A percentile compares a stretch with the other conserved stretches of the same genome.
Evolutionary conservation across 768 basidiomycete species (phyloP).

Genomic region (Suillus subluteus): DNA sequence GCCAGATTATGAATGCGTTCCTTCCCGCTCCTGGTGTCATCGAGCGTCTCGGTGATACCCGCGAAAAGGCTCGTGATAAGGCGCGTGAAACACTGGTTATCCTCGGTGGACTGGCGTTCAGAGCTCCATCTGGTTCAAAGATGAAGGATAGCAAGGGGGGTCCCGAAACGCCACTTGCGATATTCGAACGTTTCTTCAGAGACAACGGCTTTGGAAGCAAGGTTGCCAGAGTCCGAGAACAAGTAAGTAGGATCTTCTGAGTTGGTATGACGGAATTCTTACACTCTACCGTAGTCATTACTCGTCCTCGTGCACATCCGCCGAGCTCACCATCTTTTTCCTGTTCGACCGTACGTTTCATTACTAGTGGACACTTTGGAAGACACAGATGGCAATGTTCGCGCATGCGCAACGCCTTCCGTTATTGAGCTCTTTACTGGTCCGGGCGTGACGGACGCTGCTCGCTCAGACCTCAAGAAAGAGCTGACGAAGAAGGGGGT

Average conservation of each 20-base stretch:
- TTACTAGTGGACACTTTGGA: slow-evolving; percentile 84
- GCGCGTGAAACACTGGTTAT: slow-evolving; percentile 78
- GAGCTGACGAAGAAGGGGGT: slow-evolving; percentile 85
- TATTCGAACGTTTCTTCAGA: slow-evolving; percentile 72
- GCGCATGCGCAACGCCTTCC: slow-evolving; percentile 81
- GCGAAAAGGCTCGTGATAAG: slow-evolving; percentile 70
- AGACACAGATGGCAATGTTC: slow-evolving; percentile 89
- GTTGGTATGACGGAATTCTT: background rate
- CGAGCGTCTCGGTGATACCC: slow-evolving; percentile 80
- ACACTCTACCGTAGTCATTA: slow-evolving; percentile 48
- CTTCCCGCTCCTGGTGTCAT: slow-evolving; percentile 77
- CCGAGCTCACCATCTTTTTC: slow-evolving; percentile 70
- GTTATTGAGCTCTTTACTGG: slow-evolving; percentile 87
- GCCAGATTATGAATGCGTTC: slow-evolving; percentile 68
- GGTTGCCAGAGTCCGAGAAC: slow-evolving; percentile 85
- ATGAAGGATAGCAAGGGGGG: slow-evolving; percentile 61
- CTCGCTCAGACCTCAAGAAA: slow-evolving; percentile 92
- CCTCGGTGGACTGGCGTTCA: slow-evolving; percentile 74
- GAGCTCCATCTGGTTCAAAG: slow-evolving; percentile 51
- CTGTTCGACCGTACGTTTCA: slow-evolving; percentile 79
- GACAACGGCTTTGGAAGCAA: slow-evolving; percentile 80
- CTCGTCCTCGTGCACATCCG: slow-evolving; percentile 75
- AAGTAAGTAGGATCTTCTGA: slow-evolving; percentile 52
- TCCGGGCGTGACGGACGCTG: slow-evolving; percentile 79
- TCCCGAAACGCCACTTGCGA: slow-evolving; percentile 65